Percentiles rank a stretch among this genome's conserved stretches.
Conservation (phyloP, 2,329 filamentous ascomycete genomes). For the Trichoderma guizhouense region DNA sequence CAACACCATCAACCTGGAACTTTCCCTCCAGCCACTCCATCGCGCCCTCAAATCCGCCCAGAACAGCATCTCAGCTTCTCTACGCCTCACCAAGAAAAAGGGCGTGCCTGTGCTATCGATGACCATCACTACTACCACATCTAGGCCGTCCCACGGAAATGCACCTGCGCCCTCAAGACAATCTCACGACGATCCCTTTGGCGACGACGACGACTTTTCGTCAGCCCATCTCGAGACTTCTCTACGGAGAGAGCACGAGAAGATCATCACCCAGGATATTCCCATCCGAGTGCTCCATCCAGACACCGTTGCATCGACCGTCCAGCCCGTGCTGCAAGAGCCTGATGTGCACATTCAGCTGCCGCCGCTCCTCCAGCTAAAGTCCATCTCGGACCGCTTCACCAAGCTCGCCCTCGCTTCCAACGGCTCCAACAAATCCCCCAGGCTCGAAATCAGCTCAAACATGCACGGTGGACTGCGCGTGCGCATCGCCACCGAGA, state of each 20-base stretch:
- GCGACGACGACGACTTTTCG: conserved; percentile 43
- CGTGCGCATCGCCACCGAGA: conserved; percentile 77
- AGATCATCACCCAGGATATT: conserved; percentile 90
- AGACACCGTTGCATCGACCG: conserved; percentile 82
- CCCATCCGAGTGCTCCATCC: conserved; percentile 88
- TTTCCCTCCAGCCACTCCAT: conserved; percentile 82
- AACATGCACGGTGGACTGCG: conserved; percentile 91
- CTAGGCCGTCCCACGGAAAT: conserved; percentile 39
- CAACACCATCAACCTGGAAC: conserved; percentile 95
- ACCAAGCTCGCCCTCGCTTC: conserved; percentile 71
- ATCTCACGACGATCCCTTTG: conserved; percentile 39
- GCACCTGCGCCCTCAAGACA: conserved; percentile 30
- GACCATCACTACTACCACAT: conserved; percentile 77
- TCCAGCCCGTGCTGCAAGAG: conserved; percentile 86
- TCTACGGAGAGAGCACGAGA: conserved; percentile 72
- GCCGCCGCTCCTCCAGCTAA: conserved; percentile 81
- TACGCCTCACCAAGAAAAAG: conserved; percentile 91
- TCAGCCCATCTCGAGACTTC: conserved; percentile 54
- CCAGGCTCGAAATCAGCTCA: conserved; percentile 80
- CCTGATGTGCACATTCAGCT: conserved; percentile 93
- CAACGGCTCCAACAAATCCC: conserved; percentile 40
- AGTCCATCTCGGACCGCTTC: conserved; percentile 92
- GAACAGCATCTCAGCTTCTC: conserved; percentile 74
- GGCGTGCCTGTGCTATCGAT: conserved; percentile 81
- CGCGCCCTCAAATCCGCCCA: conserved; percentile 88